Evolutionary conservation across 2,329 filamentous ascomycete species (phyloP), one percentile per base, ranked within the genome.

Genomic region (Epichloe coenophiala): DNA sequence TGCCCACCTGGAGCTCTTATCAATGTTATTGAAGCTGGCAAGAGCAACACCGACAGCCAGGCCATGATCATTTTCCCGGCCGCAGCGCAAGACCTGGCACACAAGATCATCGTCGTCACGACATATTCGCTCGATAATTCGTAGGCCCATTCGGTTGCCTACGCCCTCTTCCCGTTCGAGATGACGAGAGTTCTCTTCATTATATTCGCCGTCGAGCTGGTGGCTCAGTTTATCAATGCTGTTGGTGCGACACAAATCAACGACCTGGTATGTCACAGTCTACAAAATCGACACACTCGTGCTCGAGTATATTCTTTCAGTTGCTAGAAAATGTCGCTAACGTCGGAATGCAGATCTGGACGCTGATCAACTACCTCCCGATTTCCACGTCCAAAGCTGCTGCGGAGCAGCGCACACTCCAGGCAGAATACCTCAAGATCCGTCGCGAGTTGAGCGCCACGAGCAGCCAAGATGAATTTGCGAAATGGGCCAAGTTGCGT

Each of bases 401-500:
- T 11, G 73, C 75, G 49, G 80, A 87, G 60, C 83, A 86, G 60
- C 75, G 77, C 56, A 76, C 73, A 58, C 71, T 94, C 13, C 89
- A 93, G 63, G 72, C 75, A 49, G 88, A 96, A 57, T 89, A 90
- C 58, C 73, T 97, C 42, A 79, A 81, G 52, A 72, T 93, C 38
- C 87, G 93, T 60, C 81, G 80, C 51, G 88, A 97, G 58, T 80
- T 98, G 69, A 86, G 84, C 61, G 81, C 79, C 51, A 93, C 89
- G 51, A 96, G 89, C 71, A 91, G 88, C 57, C 93, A 98, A 71
- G 91, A 98, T 65, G 83, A 98, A 68, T 98, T 98, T 62, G 78
- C 78, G 52, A 81, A 73, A 63, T 81, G 78, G 78, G 78, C 78
- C 49, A 78, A 78, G 67, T 71, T 81, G 54, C 71, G 75, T 45